Evolutionary conservation across 768 basidiomycete species (phyloP).

Genomic region (Strobilomyces dryophilus): DNA sequence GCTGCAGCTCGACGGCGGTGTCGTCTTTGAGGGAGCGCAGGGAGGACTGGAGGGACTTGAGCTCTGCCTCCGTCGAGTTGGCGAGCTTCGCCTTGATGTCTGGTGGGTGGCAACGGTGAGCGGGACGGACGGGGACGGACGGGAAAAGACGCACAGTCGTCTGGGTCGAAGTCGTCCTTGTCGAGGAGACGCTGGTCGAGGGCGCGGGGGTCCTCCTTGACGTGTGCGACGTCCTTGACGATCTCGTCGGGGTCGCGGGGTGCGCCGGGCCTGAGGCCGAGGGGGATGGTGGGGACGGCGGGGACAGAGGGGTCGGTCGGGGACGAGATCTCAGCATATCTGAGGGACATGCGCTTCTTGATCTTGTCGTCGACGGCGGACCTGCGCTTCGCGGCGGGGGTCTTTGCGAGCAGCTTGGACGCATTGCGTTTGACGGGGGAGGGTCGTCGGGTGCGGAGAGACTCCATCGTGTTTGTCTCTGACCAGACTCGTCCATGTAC

Average conservation of each 20-base stretch:
- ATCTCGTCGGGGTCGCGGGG: slow-evolving; percentile 46
- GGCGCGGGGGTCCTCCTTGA: slow-evolving; percentile 55
- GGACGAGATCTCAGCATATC: slow-evolving; percentile 84
- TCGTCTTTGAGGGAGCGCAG: slow-evolving; percentile 66
- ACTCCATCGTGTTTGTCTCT: slow-evolving; percentile 39
- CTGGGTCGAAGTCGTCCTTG: slow-evolving; percentile 80
- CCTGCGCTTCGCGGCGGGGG: slow-evolving; percentile 33
- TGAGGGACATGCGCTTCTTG: slow-evolving; percentile 93
- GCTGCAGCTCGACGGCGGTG: slow-evolving; percentile 77
- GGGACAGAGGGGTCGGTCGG: slow-evolving; percentile 57
- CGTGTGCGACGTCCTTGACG: slow-evolving; percentile 35
- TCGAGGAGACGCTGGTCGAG: slow-evolving; percentile 61
- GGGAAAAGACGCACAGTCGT: slow-evolving; percentile 65
- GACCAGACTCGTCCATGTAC: slow-evolving; percentile 20
- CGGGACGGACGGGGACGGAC: not conserved
- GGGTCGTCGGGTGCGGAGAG: slow-evolving; percentile 50
- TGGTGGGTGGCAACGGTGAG: slow-evolving; percentile 28
- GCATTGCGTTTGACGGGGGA: slow-evolving; percentile 33
- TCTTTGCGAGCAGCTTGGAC: slow-evolving; percentile 32
- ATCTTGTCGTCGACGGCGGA: slow-evolving; percentile 78
- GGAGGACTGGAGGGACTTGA: slow-evolving; percentile 72
- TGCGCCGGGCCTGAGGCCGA: slow-evolving; percentile 35
- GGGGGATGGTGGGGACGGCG: slow-evolving; percentile 54
- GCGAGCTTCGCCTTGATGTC: slow-evolving; percentile 82
- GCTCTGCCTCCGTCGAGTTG: slow-evolving; percentile 84